Conservation (phyloP, 2,329 filamentous ascomycete species). For the Xylaria sp. region DNA sequence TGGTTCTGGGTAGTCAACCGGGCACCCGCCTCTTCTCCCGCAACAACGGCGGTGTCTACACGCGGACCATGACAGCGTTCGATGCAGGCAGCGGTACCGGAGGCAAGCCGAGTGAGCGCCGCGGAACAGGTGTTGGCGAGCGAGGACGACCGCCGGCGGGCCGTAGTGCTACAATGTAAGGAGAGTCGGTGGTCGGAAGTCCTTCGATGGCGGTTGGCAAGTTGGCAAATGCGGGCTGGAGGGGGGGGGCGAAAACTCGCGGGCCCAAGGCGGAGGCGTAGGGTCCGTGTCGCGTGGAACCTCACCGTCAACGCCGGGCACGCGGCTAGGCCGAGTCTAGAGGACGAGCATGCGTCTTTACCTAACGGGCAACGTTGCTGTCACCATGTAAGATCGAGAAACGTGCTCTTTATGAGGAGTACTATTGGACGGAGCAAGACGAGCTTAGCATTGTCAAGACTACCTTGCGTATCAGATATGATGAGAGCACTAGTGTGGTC, state of each 20-base stretch:
- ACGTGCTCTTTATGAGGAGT: neutral
- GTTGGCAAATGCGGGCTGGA: constrained; percentile 35
- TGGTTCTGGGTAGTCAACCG: constrained; percentile 51
- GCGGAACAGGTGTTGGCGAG: constrained; percentile 65
- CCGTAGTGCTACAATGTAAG: constrained; percentile 53
- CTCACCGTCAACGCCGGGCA: constrained; percentile 60
- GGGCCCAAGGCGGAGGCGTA: constrained; percentile 61
- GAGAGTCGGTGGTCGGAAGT: constrained; percentile 49
- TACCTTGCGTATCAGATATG: too few relatives aligned
- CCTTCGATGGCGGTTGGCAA: constrained; percentile 42
- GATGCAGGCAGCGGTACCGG: constrained; percentile 49
- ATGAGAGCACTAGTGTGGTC: too few relatives aligned
- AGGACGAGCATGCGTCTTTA: constrained; percentile 65
- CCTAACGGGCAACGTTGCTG: constrained; percentile 52
- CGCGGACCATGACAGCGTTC: constrained; percentile 50
- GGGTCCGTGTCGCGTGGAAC: constrained; percentile 62
- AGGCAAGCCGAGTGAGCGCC: constrained; percentile 49
- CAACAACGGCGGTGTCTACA: constrained; percentile 55
- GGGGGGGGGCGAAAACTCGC: constrained; percentile 43
- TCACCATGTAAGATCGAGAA: constrained; percentile 18
- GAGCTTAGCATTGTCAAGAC: too few relatives aligned
- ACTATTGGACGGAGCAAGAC: neutral
- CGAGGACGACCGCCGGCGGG: constrained; percentile 59
- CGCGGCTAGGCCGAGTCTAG: constrained; percentile 58
- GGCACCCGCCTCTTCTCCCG: constrained; percentile 52